Evolutionary conservation across 2,329 filamentous ascomycete species (phyloP).

Genomic region (Boeremia lycopersici): DNA sequence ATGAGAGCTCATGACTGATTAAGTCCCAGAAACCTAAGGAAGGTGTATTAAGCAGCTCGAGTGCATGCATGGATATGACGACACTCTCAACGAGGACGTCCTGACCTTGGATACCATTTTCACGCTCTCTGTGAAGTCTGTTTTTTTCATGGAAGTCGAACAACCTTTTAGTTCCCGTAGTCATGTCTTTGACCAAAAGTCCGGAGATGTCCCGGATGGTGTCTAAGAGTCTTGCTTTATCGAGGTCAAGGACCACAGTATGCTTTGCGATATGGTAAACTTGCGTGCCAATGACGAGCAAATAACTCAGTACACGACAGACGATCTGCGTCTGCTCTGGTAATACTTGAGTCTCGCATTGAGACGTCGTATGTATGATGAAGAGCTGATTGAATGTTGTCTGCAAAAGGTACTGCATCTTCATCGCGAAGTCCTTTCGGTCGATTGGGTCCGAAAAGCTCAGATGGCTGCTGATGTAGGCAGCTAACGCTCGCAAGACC

Average conservation of each 20-base stretch:
- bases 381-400: constrained; percentile 32
- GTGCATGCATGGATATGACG: constrained; percentile 54
- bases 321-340: neutral
- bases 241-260: constrained; percentile 19
- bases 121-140: constrained; percentile 48
- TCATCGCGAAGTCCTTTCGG: constrained; percentile 53
- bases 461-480: constrained; percentile 57
- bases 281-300: constrained; percentile 41
- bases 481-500: constrained; percentile 54
- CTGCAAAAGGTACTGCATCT: constrained; percentile 50
- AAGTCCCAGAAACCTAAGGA: constrained; percentile 53
- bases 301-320: constrained; percentile 33
- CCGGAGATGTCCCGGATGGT: constrained; percentile 45
- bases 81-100: constrained; percentile 53
- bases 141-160: constrained; percentile 54
- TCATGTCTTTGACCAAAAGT: constrained; percentile 46
- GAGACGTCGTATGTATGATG: neutral
- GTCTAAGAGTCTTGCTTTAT: constrained; percentile 26
- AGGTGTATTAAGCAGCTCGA: constrained; percentile 40
- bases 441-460: constrained; percentile 62
- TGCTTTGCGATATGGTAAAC: constrained; percentile 40
- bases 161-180: constrained; percentile 46
- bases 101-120: constrained; percentile 56
- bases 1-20: constrained; percentile 44
- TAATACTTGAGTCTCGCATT: neutral